phyloP scores from a whole-genome alignment of 257 asterid species.

The Mitragyna speciosa region DNA sequence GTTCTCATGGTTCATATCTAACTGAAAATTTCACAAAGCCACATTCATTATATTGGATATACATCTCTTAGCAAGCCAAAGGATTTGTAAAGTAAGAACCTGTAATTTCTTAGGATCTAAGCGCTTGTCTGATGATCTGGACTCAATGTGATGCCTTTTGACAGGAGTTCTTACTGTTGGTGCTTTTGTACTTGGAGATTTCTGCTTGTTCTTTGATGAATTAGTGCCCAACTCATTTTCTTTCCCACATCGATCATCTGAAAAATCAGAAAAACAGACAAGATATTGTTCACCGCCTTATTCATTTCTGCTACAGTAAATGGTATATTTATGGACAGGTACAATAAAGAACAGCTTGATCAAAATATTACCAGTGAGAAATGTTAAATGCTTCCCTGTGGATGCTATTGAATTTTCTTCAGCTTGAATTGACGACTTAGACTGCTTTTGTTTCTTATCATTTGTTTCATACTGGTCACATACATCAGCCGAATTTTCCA shows the following conservation, averaged over 20 bases:
- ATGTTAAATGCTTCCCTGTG: constrained; percentile 29
- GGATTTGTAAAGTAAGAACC: constrained; percentile 32
- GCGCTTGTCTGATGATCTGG: constrained; percentile 41
- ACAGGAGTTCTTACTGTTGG: constrained; percentile 41
- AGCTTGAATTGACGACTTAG: constrained; percentile 41
- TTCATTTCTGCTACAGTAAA: neutral
- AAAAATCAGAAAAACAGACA: constrained; percentile 17
- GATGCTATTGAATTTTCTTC: constrained; percentile 32
- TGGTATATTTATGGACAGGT: neutral
- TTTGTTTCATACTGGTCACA: constrained; percentile 32
- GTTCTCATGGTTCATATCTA: constrained; percentile 39
- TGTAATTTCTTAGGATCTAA: constrained; percentile 47
- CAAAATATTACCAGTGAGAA: constrained; percentile 40
- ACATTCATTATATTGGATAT: constrained; percentile 10
- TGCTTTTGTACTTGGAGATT: constrained; percentile 36
- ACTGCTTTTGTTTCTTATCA: constrained; percentile 46
- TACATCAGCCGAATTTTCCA: constrained; percentile 47
- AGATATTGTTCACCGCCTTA: neutral
- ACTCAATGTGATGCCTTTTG: constrained; percentile 43
- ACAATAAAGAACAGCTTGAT: neutral
- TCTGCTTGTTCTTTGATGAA: constrained; percentile 44
- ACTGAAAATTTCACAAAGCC: constrained; percentile 33
- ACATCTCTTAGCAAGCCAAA: neutral
- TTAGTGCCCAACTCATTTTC: constrained; percentile 52
- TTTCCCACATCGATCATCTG: constrained; percentile 57